Percentiles rank a stretch among this genome's conserved stretches.
Evolutionary conservation across 306 rosid genomes (phyloP).

Genomic region (Purshia tridentata): DNA sequence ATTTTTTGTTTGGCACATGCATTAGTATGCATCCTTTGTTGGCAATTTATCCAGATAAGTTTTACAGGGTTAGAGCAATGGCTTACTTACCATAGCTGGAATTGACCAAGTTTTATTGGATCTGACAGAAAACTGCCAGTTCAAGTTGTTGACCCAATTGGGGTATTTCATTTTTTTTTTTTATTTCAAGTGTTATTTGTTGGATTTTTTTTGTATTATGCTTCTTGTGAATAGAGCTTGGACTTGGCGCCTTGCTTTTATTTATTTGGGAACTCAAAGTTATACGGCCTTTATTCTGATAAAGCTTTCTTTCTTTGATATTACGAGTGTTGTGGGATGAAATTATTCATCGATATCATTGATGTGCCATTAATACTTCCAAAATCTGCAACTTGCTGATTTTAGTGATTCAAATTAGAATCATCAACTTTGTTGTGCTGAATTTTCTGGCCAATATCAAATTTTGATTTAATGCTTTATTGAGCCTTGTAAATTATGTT

Average conservation of each 20-base stretch:
- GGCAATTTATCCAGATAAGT: background rate
- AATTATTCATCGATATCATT: background rate
- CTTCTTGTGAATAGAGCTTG: background rate
- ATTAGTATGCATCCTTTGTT: background rate
- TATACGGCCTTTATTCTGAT: background rate
- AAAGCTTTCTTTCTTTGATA: background rate
- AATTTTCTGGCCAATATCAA: background rate
- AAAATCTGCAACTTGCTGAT: background rate
- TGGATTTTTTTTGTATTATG: too few relatives aligned
- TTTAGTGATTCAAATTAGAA: background rate
- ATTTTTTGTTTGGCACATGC: background rate
- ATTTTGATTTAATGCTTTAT: background rate
- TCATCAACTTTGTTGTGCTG: background rate
- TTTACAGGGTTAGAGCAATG: background rate
- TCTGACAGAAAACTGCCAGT: background rate
- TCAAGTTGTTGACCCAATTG: background rate
- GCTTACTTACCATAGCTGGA: background rate
- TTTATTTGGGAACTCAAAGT: background rate
- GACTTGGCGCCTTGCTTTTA: background rate
- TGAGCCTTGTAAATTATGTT: background rate
- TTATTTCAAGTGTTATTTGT: too few relatives aligned
- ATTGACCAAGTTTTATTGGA: background rate
- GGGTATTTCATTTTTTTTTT: background rate
- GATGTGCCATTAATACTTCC: background rate
- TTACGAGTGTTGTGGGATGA: background rate